Base-by-base conservation (phyloP, 1,139 yeast species). In the Nematodospora anomalae region DNA sequence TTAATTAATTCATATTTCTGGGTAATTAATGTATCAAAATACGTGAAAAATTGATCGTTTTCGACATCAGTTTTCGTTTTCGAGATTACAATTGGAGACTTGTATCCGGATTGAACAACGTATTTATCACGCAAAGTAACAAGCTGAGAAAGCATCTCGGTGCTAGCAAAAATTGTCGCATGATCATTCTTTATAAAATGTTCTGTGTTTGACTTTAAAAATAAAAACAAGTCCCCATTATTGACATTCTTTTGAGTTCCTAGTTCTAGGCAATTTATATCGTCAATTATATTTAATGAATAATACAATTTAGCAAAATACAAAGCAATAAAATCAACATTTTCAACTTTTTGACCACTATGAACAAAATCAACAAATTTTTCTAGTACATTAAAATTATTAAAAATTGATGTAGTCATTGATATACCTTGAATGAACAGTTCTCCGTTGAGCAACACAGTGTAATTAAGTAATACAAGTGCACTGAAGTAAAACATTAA, bases 401-500 rank as follows among this genome's bases (percentile, higher is more conserved):
- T 77, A 51, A 82, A 76, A 8, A 80, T 66, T 2, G 82, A 64
- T 9, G 72, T 66, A 1, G 83, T 62, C 43, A 75, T 58, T 2
- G 80, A 69, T 27, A 81, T 60, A 0, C 82, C 81, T 35, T 76
- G 57, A 1, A 81, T 70, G 50, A 76, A 79, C 29, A 69, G 68
- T 42, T 74, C 79, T 1, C 86, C 86, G 32, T 76, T 75, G 38
- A 80, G 59, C 3, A 80, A 59, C 12, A 80, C 66, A 2, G 78
- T 59, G 51, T 79, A 83, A 49, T 81, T 80, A 28, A 79, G 51
- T 15, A 80, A 45, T 1, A 76, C 62, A 41, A 81, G 64, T 0
- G 80, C 61, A 2, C 75, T 59, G 28, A 78, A 66, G 60, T 47
- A 76, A 39, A 52, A 65, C 33, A 55, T 50, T 57, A 69, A 47